A percentile compares a stretch with the other conserved stretches of the same genome.
Conservation (phyloP, 805 yeast genomes). For the Jamesozyma jinghongensis region DNA sequence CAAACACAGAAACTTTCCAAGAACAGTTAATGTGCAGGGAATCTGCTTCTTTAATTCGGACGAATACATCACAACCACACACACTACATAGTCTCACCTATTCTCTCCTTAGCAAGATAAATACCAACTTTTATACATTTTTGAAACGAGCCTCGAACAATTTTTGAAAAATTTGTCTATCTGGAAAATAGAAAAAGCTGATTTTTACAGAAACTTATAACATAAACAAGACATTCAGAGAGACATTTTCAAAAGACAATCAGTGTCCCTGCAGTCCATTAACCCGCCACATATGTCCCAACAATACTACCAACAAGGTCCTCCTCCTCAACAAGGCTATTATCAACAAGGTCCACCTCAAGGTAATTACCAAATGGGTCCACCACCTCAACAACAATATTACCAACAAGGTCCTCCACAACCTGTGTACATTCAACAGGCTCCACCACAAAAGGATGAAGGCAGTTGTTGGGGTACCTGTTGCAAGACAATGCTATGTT, state of each 20-base stretch:
- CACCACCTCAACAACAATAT: slow-evolving; percentile 17
- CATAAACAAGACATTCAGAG: neutral
- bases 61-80: too few relatives aligned
- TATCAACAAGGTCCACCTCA: slow-evolving; percentile 18
- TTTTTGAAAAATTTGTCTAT: neutral
- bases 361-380: slow-evolving; percentile 15
- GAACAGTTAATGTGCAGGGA: too few relatives aligned
- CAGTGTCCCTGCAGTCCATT: too few relatives aligned
- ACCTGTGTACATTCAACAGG: slow-evolving; percentile 25
- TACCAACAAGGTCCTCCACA: slow-evolving; percentile 24
- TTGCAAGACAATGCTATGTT: slow-evolving; percentile 25
- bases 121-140: too few relatives aligned
- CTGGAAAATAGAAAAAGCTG: neutral
- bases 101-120: too few relatives aligned
- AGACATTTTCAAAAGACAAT: too few relatives aligned
- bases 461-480: slow-evolving; percentile 25
- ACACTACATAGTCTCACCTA: too few relatives aligned
- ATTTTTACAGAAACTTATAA: neutral
- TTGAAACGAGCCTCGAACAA: neutral
- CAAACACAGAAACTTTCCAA: too few relatives aligned
- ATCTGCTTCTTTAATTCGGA: too few relatives aligned
- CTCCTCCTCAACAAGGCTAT: slow-evolving; percentile 10
- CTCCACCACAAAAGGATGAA: slow-evolving; percentile 20
- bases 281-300: slow-evolving; percentile 3
- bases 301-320: slow-evolving; percentile 11